Evolutionary conservation across 352 stramenopile species (phyloP).

Genomic region (Phytopythium aichiense): DNA sequence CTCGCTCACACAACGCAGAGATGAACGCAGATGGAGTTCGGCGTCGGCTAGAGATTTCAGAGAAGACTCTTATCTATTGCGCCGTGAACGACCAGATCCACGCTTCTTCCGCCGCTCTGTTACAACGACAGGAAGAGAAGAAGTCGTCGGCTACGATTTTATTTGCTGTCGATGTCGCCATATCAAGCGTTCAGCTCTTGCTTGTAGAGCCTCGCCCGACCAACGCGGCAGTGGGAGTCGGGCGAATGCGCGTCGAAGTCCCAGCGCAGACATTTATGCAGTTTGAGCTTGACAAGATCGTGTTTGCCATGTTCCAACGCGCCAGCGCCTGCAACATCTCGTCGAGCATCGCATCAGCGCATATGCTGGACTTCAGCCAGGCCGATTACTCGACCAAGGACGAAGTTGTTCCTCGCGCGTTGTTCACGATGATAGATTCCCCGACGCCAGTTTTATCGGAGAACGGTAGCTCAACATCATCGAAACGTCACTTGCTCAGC

Average conservation of each 20-base stretch:
- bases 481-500: slow-evolving; percentile 34
- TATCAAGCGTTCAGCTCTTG: slow-evolving; percentile 51
- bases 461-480: slow-evolving; percentile 2
- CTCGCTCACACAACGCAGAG: slow-evolving; percentile 16
- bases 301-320: slow-evolving; percentile 61
- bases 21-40: slow-evolving; percentile 10
- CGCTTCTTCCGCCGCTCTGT: slow-evolving; percentile 38
- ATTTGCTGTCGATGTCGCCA: slow-evolving; percentile 59
- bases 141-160: slow-evolving; percentile 51
- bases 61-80: slow-evolving; percentile 55
- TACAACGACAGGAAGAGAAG: slow-evolving; percentile 37
- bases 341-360: slow-evolving; percentile 51
- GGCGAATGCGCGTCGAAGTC: background rate
- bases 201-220: slow-evolving; percentile 17
- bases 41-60: slow-evolving; percentile 25
- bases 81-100: slow-evolving; percentile 60
- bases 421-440: slow-evolving; percentile 33
- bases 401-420: slow-evolving; percentile 18
- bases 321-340: slow-evolving; percentile 43
- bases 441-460: background rate
- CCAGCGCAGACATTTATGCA: slow-evolving; percentile 52
- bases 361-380: slow-evolving; percentile 70
- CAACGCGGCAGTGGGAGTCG: background rate
- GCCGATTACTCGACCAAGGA: slow-evolving; percentile 13
- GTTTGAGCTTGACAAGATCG: slow-evolving; percentile 66